Percentiles rank a stretch among this genome's conserved stretches.
Conservation (phyloP, 345 rosid genomes). For the Ceriops decandra region DNA sequence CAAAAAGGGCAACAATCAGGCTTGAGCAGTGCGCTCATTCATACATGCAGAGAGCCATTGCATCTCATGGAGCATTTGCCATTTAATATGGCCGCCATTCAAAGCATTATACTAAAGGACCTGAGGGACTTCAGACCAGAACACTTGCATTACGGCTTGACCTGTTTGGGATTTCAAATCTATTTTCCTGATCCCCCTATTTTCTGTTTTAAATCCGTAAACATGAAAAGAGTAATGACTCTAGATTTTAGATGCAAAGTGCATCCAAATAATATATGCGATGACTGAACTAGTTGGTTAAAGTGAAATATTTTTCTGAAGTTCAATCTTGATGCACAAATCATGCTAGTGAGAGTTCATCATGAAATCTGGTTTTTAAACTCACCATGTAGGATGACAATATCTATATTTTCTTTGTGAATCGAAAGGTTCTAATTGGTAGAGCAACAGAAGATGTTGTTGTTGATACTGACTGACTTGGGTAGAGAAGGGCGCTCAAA, state of each 20-base stretch:
- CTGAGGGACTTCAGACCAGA: slow-evolving; percentile 48
- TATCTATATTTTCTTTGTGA: not conserved
- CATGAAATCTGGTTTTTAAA: not conserved
- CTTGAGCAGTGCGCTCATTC: slow-evolving; percentile 72
- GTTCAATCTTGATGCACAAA: not conserved
- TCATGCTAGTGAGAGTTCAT: too few species aligned
- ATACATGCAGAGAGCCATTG: slow-evolving; percentile 71
- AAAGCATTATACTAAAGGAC: slow-evolving; percentile 71
- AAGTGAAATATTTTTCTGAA: not conserved
- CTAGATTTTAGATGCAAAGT: not conserved
- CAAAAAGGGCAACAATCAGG: slow-evolving; percentile 54
- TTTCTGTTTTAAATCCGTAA: not conserved
- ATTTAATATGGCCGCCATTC: slow-evolving; percentile 63
- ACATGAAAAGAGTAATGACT: not conserved
- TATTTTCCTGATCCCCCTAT: not conserved
- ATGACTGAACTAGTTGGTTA: not conserved
- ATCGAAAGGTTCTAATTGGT: slow-evolving; percentile 66
- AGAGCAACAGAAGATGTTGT: slow-evolving; percentile 59
- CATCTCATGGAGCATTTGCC: slow-evolving; percentile 67
- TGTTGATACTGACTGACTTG: slow-evolving; percentile 73
- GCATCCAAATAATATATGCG: not conserved
- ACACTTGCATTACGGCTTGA: not conserved
- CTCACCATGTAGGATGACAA: not conserved
- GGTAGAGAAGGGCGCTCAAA: slow-evolving; percentile 59
- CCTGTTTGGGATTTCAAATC: too few species aligned